These are phyloP conservation scores for Leucosporidium creatinivorum DNA, from an alignment of 768 basidiomycete genomes.

Conservation along the genomic window DNA sequence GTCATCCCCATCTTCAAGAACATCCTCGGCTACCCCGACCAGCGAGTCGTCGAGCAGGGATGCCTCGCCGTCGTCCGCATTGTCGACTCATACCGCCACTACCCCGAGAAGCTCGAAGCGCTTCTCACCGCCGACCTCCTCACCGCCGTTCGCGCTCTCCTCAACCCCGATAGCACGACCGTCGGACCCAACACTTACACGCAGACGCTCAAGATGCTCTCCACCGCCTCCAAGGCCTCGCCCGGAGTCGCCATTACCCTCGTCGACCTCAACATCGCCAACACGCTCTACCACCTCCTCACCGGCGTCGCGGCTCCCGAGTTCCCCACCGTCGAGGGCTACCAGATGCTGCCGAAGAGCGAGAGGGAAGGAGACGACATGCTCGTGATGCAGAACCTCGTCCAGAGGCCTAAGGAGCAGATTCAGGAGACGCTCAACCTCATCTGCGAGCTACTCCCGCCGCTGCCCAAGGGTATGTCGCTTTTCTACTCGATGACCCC, in stretches of 20 bases:
- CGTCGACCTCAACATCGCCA: constrained; percentile 84
- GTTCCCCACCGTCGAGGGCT: constrained; percentile 36
- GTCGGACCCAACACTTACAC: constrained; percentile 52
- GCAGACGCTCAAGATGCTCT: constrained; percentile 72
- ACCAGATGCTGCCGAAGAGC: constrained; percentile 23
- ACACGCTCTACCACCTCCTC: constrained; percentile 86
- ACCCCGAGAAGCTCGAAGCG: constrained; percentile 75
- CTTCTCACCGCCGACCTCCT: constrained; percentile 62
- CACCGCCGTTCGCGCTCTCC: constrained; percentile 27
- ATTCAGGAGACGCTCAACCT: constrained; percentile 87
- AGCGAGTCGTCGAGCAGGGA: constrained; percentile 94
- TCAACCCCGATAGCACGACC: constrained; percentile 32
- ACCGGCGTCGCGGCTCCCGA: constrained; percentile 83
- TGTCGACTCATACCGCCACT: constrained; percentile 82
- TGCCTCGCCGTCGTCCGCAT: constrained; percentile 90
- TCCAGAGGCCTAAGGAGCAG: constrained; percentile 93
- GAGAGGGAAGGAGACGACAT: constrained; percentile 67
- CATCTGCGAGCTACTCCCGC: constrained; percentile 84
- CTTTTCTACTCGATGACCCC: background rate
- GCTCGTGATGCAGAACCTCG: constrained; percentile 95
- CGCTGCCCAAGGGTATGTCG: constrained; percentile 72
- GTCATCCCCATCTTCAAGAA: constrained; percentile 82
- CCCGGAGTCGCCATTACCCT: constrained; percentile 77
- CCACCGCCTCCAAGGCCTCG: constrained; percentile 78
- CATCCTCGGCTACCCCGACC: constrained; percentile 83